phyloP scores from a whole-genome alignment of 352 stramenopile genomes.

The Poterioochromonas sp. region DNA sequence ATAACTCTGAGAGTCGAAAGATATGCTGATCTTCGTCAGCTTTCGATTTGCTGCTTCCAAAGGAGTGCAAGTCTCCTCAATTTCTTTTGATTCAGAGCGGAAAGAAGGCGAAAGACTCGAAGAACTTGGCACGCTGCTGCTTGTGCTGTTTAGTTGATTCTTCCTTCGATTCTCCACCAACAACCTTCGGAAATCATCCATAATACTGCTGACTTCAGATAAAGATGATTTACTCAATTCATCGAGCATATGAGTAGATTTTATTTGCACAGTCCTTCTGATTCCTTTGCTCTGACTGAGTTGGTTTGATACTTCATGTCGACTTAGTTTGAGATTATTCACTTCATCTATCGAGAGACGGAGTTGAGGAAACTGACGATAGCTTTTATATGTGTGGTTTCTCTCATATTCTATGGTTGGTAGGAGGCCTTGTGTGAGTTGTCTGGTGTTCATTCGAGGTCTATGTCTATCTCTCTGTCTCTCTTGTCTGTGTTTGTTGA shows the following conservation, averaged over 20 bases:
- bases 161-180: not conserved
- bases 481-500: too few species aligned
- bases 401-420: not conserved
- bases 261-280: not conserved
- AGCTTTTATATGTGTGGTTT: not conserved
- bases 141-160: not conserved
- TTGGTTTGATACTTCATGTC: not conserved
- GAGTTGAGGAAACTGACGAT: not conserved
- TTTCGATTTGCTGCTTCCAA: constrained; percentile 2
- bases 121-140: not conserved
- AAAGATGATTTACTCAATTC: not conserved
- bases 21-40: constrained; percentile 17
- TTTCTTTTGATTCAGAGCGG: not conserved
- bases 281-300: not conserved
- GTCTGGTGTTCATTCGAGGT: constrained; percentile 11
- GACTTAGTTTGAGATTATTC: not conserved
- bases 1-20: constrained; percentile 3
- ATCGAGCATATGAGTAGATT: not conserved
- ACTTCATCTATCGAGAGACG: not conserved
- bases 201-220: not conserved
- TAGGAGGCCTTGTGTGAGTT: not conserved
- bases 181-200: not conserved
- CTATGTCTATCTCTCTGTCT: too few species aligned
- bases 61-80: not conserved
- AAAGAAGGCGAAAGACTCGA: not conserved